These are phyloP conservation scores for Rhodotorula sp. DNA, from an alignment of 1,284 basidiomycete genomes.

Conservation along the genomic window DNA sequence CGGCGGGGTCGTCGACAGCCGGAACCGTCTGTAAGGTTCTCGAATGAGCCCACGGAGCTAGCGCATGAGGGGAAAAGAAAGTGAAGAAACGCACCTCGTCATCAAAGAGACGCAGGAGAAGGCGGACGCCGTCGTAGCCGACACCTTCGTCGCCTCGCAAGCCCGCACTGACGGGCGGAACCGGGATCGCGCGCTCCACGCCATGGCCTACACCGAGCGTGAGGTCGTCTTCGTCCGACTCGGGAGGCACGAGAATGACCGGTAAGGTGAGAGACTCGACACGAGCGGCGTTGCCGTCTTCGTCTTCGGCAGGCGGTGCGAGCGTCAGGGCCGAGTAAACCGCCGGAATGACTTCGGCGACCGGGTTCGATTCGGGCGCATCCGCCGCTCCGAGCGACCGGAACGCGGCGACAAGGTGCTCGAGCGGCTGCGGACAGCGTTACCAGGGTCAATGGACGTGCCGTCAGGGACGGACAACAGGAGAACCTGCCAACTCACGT, in stretches of 20 bases:
- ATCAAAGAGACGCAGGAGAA: slow-evolving; percentile 69
- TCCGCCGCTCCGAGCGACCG: slow-evolving; percentile 3
- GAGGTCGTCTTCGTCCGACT: slow-evolving; percentile 72
- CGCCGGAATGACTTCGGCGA: slow-evolving; percentile 45
- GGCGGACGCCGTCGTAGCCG: slow-evolving; percentile 60
- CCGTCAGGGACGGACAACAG: accelerated
- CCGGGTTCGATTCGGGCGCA: slow-evolving; percentile 21
- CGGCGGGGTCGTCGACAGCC: slow-evolving; percentile 20
- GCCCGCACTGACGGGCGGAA: slow-evolving; percentile 40
- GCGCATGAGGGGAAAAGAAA: neutral
- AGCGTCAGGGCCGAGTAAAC: slow-evolving; percentile 8
- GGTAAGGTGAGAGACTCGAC: slow-evolving; percentile 65
- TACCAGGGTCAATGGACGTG: neutral
- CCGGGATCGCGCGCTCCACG: slow-evolving; percentile 52
- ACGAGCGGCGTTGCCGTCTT: slow-evolving; percentile 56
- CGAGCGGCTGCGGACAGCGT: slow-evolving; percentile 13
- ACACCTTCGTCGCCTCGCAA: slow-evolving; percentile 61
- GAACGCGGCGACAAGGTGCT: slow-evolving; percentile 29
- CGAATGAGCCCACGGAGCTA: neutral
- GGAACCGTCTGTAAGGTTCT: slow-evolving; percentile 26
- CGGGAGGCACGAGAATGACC: slow-evolving; percentile 78
- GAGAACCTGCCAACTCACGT: slow-evolving; percentile 21
- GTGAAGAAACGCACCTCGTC: slow-evolving; percentile 60
- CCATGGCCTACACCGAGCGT: slow-evolving; percentile 5
- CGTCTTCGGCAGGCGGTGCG: slow-evolving; percentile 42